Evolutionary conservation across 2,329 filamentous ascomycete genomes (phyloP).

Genomic region (Fusarium sp.): DNA sequence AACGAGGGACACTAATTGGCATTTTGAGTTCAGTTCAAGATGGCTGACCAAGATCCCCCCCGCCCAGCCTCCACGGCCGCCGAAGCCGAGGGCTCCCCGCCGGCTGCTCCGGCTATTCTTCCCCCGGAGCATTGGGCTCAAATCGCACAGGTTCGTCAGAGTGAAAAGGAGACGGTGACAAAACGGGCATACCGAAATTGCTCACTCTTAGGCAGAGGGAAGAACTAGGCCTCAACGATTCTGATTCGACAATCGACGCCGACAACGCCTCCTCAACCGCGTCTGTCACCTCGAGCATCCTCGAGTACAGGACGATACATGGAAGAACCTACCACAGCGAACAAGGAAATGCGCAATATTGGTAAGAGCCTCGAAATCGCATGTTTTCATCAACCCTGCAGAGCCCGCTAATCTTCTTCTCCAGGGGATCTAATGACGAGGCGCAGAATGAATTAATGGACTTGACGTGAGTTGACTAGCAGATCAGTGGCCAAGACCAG

Average conservation of each 20-base stretch:
- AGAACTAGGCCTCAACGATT: no score
- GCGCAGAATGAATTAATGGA: constrained; percentile 44
- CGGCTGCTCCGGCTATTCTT: constrained; percentile 18
- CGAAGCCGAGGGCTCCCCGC: not conserved
- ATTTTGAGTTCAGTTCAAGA: no score
- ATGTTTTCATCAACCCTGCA: not conserved
- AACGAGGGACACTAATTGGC: no score
- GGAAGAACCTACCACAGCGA: constrained; percentile 46
- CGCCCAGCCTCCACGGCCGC: not conserved
- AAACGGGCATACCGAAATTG: no score
- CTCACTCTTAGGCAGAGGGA: no score
- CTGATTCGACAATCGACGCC: constrained; percentile 11
- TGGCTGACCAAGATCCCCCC: no score
- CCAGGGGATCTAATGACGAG: constrained; percentile 45
- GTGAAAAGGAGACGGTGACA: no score
- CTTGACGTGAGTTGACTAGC: constrained; percentile 2
- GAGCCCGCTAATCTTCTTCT: not conserved
- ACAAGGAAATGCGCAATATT: constrained; percentile 46
- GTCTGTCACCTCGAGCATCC: constrained; percentile 41
- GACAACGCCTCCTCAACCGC: constrained; percentile 39
- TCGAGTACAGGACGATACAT: constrained; percentile 42
- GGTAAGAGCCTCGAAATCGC: constrained; percentile 14
- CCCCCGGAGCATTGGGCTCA: not conserved
- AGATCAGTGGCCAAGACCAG: not conserved
- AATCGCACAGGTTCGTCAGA: no score